Base-by-base conservation (phyloP, 176 grass and related monocot genomes). In the Leersia perrieri region DNA sequence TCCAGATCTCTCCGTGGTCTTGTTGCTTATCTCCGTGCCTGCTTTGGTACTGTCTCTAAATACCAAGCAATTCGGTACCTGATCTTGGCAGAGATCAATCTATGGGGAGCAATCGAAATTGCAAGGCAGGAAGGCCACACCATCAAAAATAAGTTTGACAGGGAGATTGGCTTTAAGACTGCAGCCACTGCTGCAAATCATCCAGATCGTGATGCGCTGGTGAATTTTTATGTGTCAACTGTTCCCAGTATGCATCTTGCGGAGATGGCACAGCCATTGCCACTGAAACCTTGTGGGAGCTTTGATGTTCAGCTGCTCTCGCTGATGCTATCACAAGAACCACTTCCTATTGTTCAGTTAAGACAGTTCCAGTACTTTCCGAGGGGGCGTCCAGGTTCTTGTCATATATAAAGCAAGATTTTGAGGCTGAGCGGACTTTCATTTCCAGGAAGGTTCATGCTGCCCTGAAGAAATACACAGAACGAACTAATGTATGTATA, bases 1-100 rank as follows among this genome's bases (percentile, higher is more conserved):
- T 14, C 42, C 60, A 41, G 5, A 11, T 86, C 84, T 9, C 60
- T 86, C 5, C 8, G 13, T 2, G 41, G 68, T 34, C 74, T 85
- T 1, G 83, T 85, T 2, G 39, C 75, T 10, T 84, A 68, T 26
- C 4, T 70, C 29, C 3, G 65, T 9, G 2, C 10, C 35, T 58
- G 18, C 11, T 69, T 84, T 3, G 1, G 11, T 18, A 23, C 3
- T 1, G 1, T 85, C 3, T 72, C 75, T 16, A 57, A 20, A 1
- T 9, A 42, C 27, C 42, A 86, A 39, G 83, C 83, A n/a, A 23
- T 78, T 65, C 30, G 31, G 10, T 85, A 4, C 9, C 55, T 85
- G 66, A 51, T 85, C 30, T 71, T 49, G 8, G 1, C 31, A 3
- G n/a, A 63, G 1, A 15, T 15, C 38, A 11, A 63, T 7, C 29